Conservation (phyloP, 495 filamentous ascomycete genomes). For the Lasiosphaeria hispida region DNA sequence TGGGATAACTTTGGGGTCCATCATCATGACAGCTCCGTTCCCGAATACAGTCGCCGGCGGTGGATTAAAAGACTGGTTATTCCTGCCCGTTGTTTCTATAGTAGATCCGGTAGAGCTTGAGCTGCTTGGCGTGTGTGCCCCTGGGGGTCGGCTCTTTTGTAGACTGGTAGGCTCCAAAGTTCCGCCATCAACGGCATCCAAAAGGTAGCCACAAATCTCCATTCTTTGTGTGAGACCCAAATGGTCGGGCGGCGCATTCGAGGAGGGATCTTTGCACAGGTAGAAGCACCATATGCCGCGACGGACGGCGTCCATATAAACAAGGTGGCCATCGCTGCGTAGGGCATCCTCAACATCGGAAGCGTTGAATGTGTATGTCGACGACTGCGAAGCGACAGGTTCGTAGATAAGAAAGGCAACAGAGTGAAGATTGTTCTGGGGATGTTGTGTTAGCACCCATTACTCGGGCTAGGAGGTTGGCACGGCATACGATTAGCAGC, state of each 20-base stretch:
- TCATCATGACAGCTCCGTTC: constrained; percentile 4
- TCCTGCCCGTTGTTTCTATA: constrained; percentile 38
- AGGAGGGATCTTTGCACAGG: constrained; percentile 33
- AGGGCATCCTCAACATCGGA: constrained; percentile 45
- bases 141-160: constrained; percentile 37
- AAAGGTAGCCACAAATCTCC: constrained; percentile 38
- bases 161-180: constrained; percentile 45
- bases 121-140: constrained; percentile 45
- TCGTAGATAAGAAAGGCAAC: constrained; percentile 49
- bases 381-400: constrained; percentile 36
- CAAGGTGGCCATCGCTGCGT: constrained; percentile 50
- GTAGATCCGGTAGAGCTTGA: constrained; percentile 48
- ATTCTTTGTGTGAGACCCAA: constrained; percentile 32
- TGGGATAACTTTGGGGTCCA: constrained; percentile 32
- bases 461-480: neutral
- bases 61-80: constrained; percentile 28
- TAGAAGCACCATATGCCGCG: constrained; percentile 54
- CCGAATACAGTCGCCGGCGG: constrained; percentile 5
- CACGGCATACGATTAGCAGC: constrained; percentile 45
- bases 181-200: constrained; percentile 44
- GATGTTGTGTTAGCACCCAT: constrained; percentile 18
- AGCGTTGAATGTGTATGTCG: constrained; percentile 39
- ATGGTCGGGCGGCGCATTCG: constrained; percentile 24
- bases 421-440: constrained; percentile 47
- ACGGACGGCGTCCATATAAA: constrained; percentile 46